phyloP scores from a whole-genome alignment of 352 stramenopile species.

The Thalassiosira ordinaria region DNA sequence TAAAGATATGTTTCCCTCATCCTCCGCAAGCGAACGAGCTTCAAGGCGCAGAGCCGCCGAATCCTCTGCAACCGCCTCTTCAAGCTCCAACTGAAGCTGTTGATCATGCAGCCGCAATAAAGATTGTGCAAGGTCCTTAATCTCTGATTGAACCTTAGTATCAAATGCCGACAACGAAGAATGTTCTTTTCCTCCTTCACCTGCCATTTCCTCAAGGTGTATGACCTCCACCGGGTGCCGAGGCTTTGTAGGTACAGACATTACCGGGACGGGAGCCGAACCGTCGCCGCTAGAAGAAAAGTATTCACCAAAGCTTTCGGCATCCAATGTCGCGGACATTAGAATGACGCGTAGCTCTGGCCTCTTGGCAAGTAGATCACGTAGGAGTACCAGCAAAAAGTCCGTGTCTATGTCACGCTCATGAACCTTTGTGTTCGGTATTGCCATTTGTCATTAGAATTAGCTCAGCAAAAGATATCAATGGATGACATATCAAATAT shows the following conservation, averaged over 20 bases:
- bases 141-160: background rate
- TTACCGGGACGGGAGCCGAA: conserved; percentile 10
- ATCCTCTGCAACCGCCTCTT: conserved; percentile 36
- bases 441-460: too few relatives aligned
- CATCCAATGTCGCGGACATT: conserved; percentile 82
- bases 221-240: conserved; percentile 31
- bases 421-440: conserved; percentile 85
- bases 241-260: conserved; percentile 31
- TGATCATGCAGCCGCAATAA: conserved; percentile 39
- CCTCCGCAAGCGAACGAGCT: conserved; percentile 9
- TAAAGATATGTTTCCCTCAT: conserved; percentile 15
- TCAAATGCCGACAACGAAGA: too few relatives aligned
- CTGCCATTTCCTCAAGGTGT: conserved; percentile 32
- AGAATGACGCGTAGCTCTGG: conserved; percentile 87
- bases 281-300: conserved; percentile 3
- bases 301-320: conserved; percentile 65
- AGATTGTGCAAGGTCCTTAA: conserved; percentile 22
- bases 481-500: too few relatives aligned
- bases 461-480: too few relatives aligned
- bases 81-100: conserved; percentile 37
- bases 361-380: conserved; percentile 25
- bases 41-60: conserved; percentile 21
- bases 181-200: background rate
- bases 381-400: conserved; percentile 92
- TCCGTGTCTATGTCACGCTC: conserved; percentile 90